Base-by-base conservation (phyloP, 768 basidiomycete genomes). In the Trametes cinnabarina region DNA sequence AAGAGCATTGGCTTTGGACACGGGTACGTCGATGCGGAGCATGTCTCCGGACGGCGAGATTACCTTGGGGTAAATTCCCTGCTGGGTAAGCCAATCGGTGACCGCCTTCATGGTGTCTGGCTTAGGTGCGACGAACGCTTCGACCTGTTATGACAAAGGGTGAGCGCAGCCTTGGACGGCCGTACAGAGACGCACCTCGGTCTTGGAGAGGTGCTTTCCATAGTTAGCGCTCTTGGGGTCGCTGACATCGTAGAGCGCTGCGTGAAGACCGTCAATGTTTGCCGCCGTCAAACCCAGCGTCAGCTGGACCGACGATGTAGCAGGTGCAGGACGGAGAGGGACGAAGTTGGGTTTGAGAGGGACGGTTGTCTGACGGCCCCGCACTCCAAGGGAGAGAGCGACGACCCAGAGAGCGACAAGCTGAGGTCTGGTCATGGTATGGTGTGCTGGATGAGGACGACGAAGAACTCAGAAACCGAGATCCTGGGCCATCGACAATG, bases 131-230 rank as follows among this genome's bases (percentile, higher is more conserved):
- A 63, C 46, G 17, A 57, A 53, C 19, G 44, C 47, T 20, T 55
- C 57, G 12, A 54, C 57, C 61, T 61, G 19, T 14, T 8, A 49
- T 15, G 20, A 7, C 12, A 34, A 20, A 10, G n/a, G 47, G 47
- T 34, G 15, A 25, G 47, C 30, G n/a, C 25, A 8, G 11, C 2
- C 11, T 32, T 10, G 22, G 3, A 39, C 23, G 12, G 20, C 5
- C 14, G 41, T 3, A 4, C 22, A 20, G 2, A 22, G 41, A 39
- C 65, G 15, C 58, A 77, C 76, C 67, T 76, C 69, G 15, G 72
- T 72, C 57, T 70, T 67, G 50, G 65, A 69, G 32, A 78, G 60
- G 55, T 74, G 72, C 61, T 75, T 69, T n/a, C 75, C 73, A 62
- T 73, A 78, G 14, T 64, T 55, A 17, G 64, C 43, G 59, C 68